Evolutionary conservation across 108 stramenopile species (phyloP).

Genomic region (Fragilaria radians): DNA sequence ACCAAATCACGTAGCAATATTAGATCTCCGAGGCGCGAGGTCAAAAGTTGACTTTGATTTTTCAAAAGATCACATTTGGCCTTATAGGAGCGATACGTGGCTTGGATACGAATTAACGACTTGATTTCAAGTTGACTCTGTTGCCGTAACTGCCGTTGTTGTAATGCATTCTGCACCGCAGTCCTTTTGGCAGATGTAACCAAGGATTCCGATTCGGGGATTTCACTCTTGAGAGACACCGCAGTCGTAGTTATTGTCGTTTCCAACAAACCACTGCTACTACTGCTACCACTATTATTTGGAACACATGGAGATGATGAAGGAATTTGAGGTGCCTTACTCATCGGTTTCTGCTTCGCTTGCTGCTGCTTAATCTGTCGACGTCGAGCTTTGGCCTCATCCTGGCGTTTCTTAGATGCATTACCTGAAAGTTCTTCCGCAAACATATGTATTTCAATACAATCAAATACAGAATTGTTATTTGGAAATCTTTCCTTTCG

Average conservation of each 20-base stretch:
- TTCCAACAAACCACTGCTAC: not conserved
- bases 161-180: conserved; percentile 51
- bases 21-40: conserved; percentile 54
- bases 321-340: not conserved
- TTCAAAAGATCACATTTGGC: conserved; percentile 27
- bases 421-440: conserved; percentile 71
- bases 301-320: not conserved
- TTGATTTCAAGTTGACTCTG: conserved; percentile 26
- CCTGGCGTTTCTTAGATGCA: conserved; percentile 57
- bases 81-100: conserved; percentile 38
- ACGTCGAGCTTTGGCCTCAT: conserved; percentile 55
- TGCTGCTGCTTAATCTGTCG: conserved; percentile 54
- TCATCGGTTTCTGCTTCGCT: not conserved
- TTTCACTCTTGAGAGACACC: no score
- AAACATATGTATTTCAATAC: conserved; percentile 46
- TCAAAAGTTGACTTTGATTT: conserved; percentile 28
- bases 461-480: no score
- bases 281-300: not conserved
- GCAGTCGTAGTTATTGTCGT: not conserved
- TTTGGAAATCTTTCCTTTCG: no score
- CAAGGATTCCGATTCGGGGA: not conserved
- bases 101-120: conserved; percentile 46
- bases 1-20: conserved; percentile 36
- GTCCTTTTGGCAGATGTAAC: conserved; percentile 1
- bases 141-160: conserved; percentile 59